A percentile compares a stretch with the other conserved stretches of the same genome.
These are phyloP conservation scores for Neurospora africana DNA, from an alignment of 495 filamentous ascomycete species.

Conservation along the genomic window DNA sequence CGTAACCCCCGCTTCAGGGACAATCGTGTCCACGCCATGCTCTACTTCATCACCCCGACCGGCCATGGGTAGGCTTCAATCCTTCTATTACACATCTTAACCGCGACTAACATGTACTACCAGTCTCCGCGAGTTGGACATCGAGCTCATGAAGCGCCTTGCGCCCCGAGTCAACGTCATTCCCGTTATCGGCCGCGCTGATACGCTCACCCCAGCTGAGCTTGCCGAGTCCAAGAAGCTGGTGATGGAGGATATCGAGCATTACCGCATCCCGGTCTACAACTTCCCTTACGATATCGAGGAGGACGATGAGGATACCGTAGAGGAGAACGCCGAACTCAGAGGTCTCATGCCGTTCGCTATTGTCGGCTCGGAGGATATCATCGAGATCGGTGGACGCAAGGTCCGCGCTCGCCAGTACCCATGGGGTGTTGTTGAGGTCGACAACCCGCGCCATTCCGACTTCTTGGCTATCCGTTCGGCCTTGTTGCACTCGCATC, in stretches of 20 bases:
- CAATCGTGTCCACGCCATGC: conserved; percentile 92
- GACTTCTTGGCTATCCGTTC: conserved; percentile 97
- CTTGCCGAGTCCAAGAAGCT: conserved; percentile 98
- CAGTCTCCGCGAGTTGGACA: conserved; percentile 94
- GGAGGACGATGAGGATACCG: conserved; percentile 98
- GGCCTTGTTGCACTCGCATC: conserved; percentile 89
- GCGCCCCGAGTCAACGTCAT: conserved; percentile 98
- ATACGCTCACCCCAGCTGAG: conserved; percentile 91
- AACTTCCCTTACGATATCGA: conserved; percentile 99
- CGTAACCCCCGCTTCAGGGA: conserved; percentile 99
- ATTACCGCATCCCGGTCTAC: conserved; percentile 99
- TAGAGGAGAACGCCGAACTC: conserved; percentile 96
- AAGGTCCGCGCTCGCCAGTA: conserved; percentile 92
- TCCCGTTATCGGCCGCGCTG: conserved; percentile 95
- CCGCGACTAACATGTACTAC: conserved; percentile 13
- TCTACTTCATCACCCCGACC: conserved; percentile 99
- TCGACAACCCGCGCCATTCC: conserved; percentile 97
- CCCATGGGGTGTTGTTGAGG: conserved; percentile 97
- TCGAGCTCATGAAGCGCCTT: conserved; percentile 98
- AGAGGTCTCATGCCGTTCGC: conserved; percentile 97
- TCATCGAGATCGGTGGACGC: conserved; percentile 84
- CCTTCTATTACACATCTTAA: not conserved
- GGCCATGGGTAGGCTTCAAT: conserved; percentile 66
- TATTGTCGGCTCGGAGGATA: conserved; percentile 93
- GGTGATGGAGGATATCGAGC: conserved; percentile 99